Evolutionary conservation across 768 basidiomycete genomes (phyloP), one percentile per base, ranked within the genome.

Genomic region (Rhodosporidiobolus odoratus): DNA sequence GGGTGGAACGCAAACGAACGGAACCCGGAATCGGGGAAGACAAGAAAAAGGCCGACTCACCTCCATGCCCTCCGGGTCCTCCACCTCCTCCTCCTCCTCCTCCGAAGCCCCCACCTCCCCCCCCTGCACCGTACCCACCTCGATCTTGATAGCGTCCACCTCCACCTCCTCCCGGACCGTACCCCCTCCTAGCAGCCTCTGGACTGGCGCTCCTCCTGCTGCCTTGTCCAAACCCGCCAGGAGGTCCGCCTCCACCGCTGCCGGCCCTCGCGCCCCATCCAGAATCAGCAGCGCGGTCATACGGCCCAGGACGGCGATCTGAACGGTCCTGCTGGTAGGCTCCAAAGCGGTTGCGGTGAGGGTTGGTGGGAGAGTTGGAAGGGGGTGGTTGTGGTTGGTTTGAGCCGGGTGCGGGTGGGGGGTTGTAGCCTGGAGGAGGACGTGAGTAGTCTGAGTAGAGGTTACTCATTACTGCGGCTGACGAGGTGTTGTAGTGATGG

Each of bases 41-140:
- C 10, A 45, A 23, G 17, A 52, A 52, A 52, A 19, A 16, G 50
- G 8, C 23, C 50, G 50, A 52, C 17, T 16, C 50, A 27, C 56
- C 56, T 35, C 37, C 56, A 13, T 3, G n/a, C 27, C 27, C 56
- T 37, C 56, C 21, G 37, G 35, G 10, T 25, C 34, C 56, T 23
- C 37, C 56, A 15, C 16, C 4, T 37, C 56, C 56, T 9, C 15
- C 34, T 16, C 34, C 13, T 57, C 37, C 56, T 30, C 90, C 89
- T 79, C 88, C 88, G 75, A 88, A 87, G 2, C 74, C 73, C 10
- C 63, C 75, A 15, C 64, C 59, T 37, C 66, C 48, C 23, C 59
- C 59, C 23, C 47, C 59, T 15, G 47, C 65, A 47, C 65, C 30
- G 38, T 41, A 52, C 10, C 58, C 50, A 23, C 50, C 40, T 3